Percentiles rank a stretch among this genome's conserved stretches.
Evolutionary conservation across 805 yeast species (phyloP).

Genomic region (Saccharomyces mikatae): DNA sequence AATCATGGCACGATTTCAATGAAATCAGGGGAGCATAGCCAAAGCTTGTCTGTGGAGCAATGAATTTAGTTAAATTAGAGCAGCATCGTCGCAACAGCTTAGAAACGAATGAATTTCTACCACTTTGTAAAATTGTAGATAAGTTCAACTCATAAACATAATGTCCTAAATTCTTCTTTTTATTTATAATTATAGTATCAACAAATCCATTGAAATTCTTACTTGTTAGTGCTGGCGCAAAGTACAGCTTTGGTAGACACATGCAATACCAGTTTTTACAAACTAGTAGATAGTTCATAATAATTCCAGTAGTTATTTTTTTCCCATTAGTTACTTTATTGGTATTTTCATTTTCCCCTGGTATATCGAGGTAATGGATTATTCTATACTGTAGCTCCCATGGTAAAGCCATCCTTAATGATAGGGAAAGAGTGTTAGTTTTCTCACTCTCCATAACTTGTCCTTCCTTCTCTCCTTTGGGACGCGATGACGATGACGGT

Average conservation of each 20-base stretch:
- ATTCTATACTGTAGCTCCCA: slow-evolving; percentile 36
- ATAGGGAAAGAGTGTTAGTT: background rate
- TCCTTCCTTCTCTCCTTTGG: background rate
- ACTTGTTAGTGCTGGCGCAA: slow-evolving; percentile 53
- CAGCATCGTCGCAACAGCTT: slow-evolving; percentile 74
- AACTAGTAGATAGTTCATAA: slow-evolving; percentile 44
- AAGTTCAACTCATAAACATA: slow-evolving; percentile 63
- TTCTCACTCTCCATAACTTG: background rate
- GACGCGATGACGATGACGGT: background rate
- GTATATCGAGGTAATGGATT: slow-evolving; percentile 10
- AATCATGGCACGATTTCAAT: slow-evolving; percentile 56
- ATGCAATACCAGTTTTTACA: slow-evolving; percentile 52
- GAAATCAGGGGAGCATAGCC: slow-evolving; percentile 87
- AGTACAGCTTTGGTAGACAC: slow-evolving; percentile 59
- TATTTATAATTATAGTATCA: slow-evolving; percentile 46
- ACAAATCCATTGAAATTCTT: slow-evolving; percentile 68
- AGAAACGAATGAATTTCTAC: slow-evolving; percentile 85
- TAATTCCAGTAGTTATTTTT: slow-evolving; percentile 30
- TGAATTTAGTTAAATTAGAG: slow-evolving; percentile 51
- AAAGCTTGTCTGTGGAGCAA: slow-evolving; percentile 92
- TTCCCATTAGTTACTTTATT: slow-evolving; percentile 24
- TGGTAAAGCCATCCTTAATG: slow-evolving; percentile 32
- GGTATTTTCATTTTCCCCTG: slow-evolving; percentile 9
- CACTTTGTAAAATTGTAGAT: slow-evolving; percentile 75
- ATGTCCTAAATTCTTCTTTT: slow-evolving; percentile 44